Base-by-base conservation (phyloP, 345 rosid species). In the Salix arbutifolia region DNA sequence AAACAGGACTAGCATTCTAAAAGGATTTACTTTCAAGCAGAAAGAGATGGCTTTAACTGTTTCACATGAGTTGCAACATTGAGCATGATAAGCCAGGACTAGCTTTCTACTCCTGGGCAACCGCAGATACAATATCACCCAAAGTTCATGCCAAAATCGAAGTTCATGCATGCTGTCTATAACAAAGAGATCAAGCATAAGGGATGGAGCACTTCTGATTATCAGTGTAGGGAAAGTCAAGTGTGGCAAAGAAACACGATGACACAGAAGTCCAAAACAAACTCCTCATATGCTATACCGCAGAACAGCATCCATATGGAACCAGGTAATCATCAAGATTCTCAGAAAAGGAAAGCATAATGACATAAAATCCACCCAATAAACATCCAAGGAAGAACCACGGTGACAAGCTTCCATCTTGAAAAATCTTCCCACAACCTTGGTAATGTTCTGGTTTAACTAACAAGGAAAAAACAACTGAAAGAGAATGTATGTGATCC, bases 101-200 rank as follows among this genome's bases (percentile, higher is more conserved):
- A 46, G 62, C 69, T 17, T 25, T 48, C 33, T 48, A 31, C 26
- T 50, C 23, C 46, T 65, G 60, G 40, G 25, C 38, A 69, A 23
- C 66, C 53, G 70, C 19, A 64, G 67, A 64, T 30, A 37, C 33
- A 61, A 71, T 70, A 67, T 52, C 48, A 73, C 72, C 42, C 68
- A 71, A 65, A 74, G 23, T 9, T 31, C 17, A 33, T 14, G 26
- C 23, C 35, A 50, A 67, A 67, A 40, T 62, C 71, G 56, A 68
- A 67, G 25, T 40, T 77, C 12, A 46, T 28, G 70, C 28, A 23
- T 23, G 69, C 26, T 33, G 31, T 4, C 69, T 52, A 37, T 16
- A 56, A 53, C 75, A 78, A 73, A 76, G 52, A 67, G 74, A 67
- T 53, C 76, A 69, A 56, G 78, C 68, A 61, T 58, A 52, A 69